Conservation (phyloP, 345 rosid species). For the Garcia nutans region DNA sequence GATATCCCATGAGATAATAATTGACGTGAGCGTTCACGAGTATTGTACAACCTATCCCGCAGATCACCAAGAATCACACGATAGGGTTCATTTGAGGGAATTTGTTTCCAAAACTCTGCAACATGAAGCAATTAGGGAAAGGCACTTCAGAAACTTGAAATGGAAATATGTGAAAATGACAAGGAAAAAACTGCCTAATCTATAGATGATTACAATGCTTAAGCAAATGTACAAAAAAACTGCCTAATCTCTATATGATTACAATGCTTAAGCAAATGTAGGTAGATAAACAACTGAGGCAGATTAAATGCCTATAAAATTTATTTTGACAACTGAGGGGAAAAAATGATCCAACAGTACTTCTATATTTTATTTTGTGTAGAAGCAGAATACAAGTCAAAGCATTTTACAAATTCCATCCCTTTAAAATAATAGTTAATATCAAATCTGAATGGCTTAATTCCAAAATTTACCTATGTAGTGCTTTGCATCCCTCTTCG, state of each 20-base stretch:
- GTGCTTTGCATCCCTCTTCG: conserved; percentile 91
- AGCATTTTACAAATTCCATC: background rate
- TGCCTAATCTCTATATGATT: too few species aligned
- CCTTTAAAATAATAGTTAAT: background rate
- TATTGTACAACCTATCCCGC: conserved; percentile 84
- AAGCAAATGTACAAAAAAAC: background rate
- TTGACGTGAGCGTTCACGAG: conserved; percentile 93
- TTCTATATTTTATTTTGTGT: background rate
- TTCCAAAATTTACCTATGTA: conserved; percentile 60
- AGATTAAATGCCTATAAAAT: background rate
- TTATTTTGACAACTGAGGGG: background rate
- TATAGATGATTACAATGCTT: background rate
- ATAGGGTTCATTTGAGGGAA: conserved; percentile 87
- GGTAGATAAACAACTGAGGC: background rate
- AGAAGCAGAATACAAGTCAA: background rate
- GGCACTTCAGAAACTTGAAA: background rate
- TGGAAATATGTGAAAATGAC: background rate
- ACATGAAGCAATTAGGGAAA: background rate
- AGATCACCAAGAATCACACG: conserved; percentile 90
- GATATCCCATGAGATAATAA: conserved; percentile 69
- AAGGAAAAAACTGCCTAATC: background rate
- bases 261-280: background rate
- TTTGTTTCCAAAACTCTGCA: conserved; percentile 89
- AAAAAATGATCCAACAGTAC: background rate
- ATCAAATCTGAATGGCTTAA: background rate